A percentile compares a stretch with the other conserved stretches of the same genome.
phyloP scores from a whole-genome alignment of 1,284 basidiomycete genomes.

The Rhodotorula sp. region DNA sequence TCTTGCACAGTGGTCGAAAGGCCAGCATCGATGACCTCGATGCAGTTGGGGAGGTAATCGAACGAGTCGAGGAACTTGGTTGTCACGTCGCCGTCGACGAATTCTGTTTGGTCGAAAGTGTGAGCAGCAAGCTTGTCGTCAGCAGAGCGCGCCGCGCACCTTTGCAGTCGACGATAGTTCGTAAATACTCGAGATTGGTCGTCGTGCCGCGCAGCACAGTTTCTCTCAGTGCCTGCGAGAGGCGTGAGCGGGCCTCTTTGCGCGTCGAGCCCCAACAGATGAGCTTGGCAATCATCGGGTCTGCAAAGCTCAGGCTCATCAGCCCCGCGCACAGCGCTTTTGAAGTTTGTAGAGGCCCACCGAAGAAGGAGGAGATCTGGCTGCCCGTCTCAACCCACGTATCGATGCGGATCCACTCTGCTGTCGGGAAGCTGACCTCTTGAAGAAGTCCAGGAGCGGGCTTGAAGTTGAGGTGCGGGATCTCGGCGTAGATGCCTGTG shows the following conservation, averaged over 20 bases:
- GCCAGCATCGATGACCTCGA: slow-evolving; percentile 63
- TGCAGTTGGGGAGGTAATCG: slow-evolving; percentile 50
- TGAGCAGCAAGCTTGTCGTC: not conserved
- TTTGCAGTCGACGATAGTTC: slow-evolving; percentile 54
- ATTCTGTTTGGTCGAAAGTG: slow-evolving; percentile 45
- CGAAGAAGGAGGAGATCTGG: slow-evolving; percentile 25
- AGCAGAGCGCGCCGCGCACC: not conserved
- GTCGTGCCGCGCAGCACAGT: slow-evolving; percentile 55
- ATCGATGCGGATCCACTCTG: slow-evolving; percentile 57
- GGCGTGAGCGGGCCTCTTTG: slow-evolving; percentile 74
- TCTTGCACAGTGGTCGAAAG: slow-evolving; percentile 67
- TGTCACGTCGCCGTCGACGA: slow-evolving; percentile 58
- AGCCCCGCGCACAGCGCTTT: not conserved
- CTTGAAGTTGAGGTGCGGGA: slow-evolving; percentile 84
- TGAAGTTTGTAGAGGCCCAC: slow-evolving; percentile 49
- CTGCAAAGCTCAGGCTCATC: slow-evolving; percentile 62
- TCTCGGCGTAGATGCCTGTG: slow-evolving; percentile 79
- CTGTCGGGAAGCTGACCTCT: slow-evolving; percentile 61
- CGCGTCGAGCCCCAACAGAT: slow-evolving; percentile 83
- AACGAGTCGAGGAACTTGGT: slow-evolving; percentile 61
- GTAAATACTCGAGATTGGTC: slow-evolving; percentile 62
- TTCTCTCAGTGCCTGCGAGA: slow-evolving; percentile 67
- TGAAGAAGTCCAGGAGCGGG: slow-evolving; percentile 82
- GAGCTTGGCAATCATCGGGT: slow-evolving; percentile 93
- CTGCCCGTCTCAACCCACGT: slow-evolving; percentile 84